Base-by-base conservation (phyloP, 495 filamentous ascomycete genomes). In the Penicillium ochrochloron region DNA sequence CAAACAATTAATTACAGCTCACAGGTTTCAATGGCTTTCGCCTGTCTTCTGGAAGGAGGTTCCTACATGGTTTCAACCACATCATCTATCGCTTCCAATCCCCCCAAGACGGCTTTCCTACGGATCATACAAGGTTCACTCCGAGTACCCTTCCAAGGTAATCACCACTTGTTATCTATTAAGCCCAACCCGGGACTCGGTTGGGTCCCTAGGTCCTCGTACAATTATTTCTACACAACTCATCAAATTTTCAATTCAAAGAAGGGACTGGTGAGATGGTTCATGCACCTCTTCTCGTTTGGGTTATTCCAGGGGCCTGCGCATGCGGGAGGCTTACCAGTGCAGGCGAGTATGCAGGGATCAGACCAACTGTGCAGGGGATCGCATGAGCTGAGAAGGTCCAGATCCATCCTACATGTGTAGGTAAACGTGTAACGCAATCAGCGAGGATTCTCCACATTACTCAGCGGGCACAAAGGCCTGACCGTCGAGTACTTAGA, bases 301-400 rank as follows among this genome's bases (percentile, higher is more conserved):
- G 25, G 25, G 4, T 27, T 27, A 15, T 15, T 27, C 48, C 12
- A 31, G 48, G 15, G 48, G 25, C 25, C 14, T 52, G 6, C 9
- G 12, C 19, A 48, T 48, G 42, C 48, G 25, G 48, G 27, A 29
- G 27, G 23, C 48, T 31, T 17, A 2, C 25, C 21, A 15, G 5
- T 27, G 23, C 25, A 59, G 31, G 27, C 21, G 42, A 10, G 44
- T 42, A 35, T 50, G 57, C 57, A 59, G 41, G 42, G 57, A 33
- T 48, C 57, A 59, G 31, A n/a, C 57, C 15, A 11, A 57, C 11
- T 9, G 10, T 48, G 57, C 57, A 31, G 9, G 48, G 5, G 15
- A 33, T 59, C 15, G 37, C 57, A 10, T 59, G 57, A 15, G 57
- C 25, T 12, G 23, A 46, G n/a, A 35, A 34, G 27, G 57, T 46